Evolutionary conservation across 495 filamentous ascomycete species (phyloP).

Genomic region (Penicillium soppii): DNA sequence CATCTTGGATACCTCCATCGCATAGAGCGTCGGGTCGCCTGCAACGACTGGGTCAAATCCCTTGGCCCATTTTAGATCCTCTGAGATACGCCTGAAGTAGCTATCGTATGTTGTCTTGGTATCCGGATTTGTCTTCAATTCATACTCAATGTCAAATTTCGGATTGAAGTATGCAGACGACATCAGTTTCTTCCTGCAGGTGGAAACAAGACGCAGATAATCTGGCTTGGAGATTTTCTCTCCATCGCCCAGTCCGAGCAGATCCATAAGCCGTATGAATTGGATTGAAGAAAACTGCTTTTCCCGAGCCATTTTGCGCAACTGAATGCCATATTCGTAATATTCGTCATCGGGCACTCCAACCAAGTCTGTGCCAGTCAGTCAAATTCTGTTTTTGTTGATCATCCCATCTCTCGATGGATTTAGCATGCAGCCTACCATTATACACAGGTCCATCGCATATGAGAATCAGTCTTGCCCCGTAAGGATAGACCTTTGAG

Average conservation of each 20-base stretch:
- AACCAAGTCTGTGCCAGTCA: conserved; percentile 5
- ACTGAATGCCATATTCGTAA: conserved; percentile 7
- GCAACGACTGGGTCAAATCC: conserved; percentile 4
- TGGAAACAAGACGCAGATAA: conserved; percentile 4
- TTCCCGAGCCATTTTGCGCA: neutral
- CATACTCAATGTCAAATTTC: neutral
- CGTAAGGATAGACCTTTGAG: conserved; percentile 9
- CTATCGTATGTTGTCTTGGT: conserved; percentile 5
- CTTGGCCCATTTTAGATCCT: conserved; percentile 9
- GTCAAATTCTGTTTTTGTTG: neutral
- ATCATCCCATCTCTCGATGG: neutral
- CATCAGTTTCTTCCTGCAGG: conserved; percentile 7
- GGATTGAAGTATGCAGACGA: conserved; percentile 5
- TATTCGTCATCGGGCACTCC: conserved; percentile 5
- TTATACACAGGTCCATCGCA: conserved; percentile 9
- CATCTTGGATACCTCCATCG: neutral
- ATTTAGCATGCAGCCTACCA: neutral
- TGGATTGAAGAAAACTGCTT: conserved; percentile 4
- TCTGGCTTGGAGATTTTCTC: conserved; percentile 1
- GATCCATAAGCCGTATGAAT: neutral
- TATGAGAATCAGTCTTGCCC: conserved; percentile 6
- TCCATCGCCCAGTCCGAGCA: conserved; percentile 1
- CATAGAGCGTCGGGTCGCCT: conserved; percentile 1
- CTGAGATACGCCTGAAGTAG: conserved; percentile 6
- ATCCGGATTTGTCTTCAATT: conserved; percentile 3